Percentiles rank a stretch among this genome's conserved stretches.
Evolutionary conservation across 2,329 filamentous ascomycete species (phyloP).

Genomic region (Cladosporium velox): DNA sequence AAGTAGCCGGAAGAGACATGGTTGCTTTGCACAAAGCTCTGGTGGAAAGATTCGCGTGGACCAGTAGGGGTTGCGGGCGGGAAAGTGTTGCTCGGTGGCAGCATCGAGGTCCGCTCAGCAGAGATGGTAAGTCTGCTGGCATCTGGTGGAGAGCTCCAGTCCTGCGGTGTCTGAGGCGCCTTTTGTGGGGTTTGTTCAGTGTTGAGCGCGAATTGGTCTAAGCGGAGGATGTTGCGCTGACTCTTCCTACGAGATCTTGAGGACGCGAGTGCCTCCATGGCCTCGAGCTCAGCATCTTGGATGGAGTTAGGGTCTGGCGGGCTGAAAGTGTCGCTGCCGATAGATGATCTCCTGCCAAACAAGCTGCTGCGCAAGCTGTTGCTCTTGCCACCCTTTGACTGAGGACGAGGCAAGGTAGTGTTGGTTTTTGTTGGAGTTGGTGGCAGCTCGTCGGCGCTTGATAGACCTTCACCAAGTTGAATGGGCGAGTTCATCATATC

Average conservation of each 20-base stretch:
- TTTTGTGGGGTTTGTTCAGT: slow-evolving; percentile 21
- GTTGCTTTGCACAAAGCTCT: slow-evolving; percentile 51
- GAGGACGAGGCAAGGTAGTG: slow-evolving; percentile 35
- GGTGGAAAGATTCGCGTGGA: slow-evolving; percentile 60
- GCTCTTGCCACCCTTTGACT: slow-evolving; percentile 51
- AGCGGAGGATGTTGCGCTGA: slow-evolving; percentile 10
- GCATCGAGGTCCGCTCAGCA: slow-evolving; percentile 49
- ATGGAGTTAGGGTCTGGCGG: slow-evolving; percentile 38
- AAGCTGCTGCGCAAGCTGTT: slow-evolving; percentile 54
- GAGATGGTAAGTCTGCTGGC: slow-evolving; percentile 83
- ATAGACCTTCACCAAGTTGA: slow-evolving; percentile 57
- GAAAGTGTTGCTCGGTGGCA: slow-evolving; percentile 48
- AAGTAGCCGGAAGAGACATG: slow-evolving; percentile 63
- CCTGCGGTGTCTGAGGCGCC: slow-evolving; percentile 69
- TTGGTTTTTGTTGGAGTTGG: slow-evolving; percentile 86
- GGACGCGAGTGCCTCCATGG: slow-evolving; percentile 3
- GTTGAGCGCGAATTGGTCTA: slow-evolving; percentile 6
- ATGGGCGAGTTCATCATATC: slow-evolving; percentile 65
- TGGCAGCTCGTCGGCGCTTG: slow-evolving; percentile 72
- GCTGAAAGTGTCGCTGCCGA: slow-evolving; percentile 51
- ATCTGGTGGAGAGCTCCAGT: slow-evolving; percentile 73
- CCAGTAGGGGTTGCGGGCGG: slow-evolving; percentile 83
- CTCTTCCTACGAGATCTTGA: slow-evolving; percentile 15
- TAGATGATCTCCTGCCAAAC: slow-evolving; percentile 49
- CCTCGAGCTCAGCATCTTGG: neutral